Conservation (phyloP, 73 alveolate genomes). For the Durusdinium trenchii region DNA sequence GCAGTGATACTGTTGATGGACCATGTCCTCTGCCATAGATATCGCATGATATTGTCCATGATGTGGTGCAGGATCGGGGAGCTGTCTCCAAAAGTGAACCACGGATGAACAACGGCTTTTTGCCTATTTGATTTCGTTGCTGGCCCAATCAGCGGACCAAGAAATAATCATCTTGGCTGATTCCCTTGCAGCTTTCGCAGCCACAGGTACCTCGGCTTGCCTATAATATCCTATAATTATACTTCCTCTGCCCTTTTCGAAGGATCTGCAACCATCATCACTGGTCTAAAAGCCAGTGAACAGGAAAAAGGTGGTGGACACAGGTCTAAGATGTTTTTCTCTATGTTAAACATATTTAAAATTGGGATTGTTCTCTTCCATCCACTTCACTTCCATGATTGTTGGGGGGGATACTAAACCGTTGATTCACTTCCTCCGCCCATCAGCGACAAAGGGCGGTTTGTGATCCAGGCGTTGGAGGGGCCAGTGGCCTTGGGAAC, state of each 20-base stretch:
- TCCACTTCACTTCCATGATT: not conserved
- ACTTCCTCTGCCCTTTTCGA: too few species aligned
- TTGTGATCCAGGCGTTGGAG: conserved; percentile 36
- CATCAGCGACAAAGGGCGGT: not conserved
- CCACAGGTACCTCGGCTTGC: too few species aligned
- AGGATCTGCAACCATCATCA: too few species aligned
- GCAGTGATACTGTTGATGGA: not conserved
- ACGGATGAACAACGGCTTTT: too few species aligned
- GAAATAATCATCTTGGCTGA: too few species aligned
- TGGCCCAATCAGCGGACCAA: too few species aligned
- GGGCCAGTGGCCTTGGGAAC: not conserved
- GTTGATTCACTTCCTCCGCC: not conserved
- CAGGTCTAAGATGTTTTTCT: not conserved
- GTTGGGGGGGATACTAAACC: not conserved
- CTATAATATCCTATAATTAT: too few species aligned
- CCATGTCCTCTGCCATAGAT: not conserved
- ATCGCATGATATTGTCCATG: not conserved
- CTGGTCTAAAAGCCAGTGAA: too few species aligned
- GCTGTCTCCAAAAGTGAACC: too few species aligned
- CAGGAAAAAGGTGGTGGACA: not conserved
- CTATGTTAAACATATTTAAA: not conserved
- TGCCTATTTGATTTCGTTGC: too few species aligned
- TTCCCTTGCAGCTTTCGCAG: too few species aligned
- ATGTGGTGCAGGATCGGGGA: not conserved
- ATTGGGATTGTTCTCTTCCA: not conserved